phyloP scores from a whole-genome alignment of 2,329 filamentous ascomycete genomes.

The Teratosphaeria destructans region DNA sequence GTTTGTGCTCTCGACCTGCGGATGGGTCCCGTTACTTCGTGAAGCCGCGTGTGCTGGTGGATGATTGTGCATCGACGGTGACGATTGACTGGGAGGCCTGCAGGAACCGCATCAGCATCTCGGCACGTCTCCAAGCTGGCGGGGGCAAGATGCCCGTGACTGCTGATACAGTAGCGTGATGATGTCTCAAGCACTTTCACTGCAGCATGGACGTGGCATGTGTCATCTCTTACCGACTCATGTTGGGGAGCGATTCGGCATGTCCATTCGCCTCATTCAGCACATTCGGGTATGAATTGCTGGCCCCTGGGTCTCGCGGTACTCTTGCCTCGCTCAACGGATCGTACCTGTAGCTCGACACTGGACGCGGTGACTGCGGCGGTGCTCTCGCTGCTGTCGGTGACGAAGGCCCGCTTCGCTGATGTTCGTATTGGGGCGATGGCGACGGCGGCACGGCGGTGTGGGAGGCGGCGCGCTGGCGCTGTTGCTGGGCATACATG shows the following conservation, averaged over 20 bases:
- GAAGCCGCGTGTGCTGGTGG: slow-evolving; percentile 16
- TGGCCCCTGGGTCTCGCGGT: slow-evolving; percentile 15
- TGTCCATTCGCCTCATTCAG: slow-evolving; percentile 17
- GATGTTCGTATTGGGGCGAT: slow-evolving; percentile 16
- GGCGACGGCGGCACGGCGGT: slow-evolving; percentile 17
- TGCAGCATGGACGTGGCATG: not conserved
- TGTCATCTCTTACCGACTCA: slow-evolving; percentile 8
- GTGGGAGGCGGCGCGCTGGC: slow-evolving; percentile 20
- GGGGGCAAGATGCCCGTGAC: not conserved
- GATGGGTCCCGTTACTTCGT: slow-evolving; percentile 19
- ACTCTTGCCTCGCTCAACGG: slow-evolving; percentile 37
- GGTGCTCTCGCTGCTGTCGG: slow-evolving; percentile 23
- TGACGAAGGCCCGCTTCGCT: slow-evolving; percentile 27
- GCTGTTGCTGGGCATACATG: slow-evolving; percentile 11
- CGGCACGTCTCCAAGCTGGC: not conserved
- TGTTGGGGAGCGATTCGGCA: slow-evolving; percentile 8
- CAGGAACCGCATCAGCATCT: not conserved
- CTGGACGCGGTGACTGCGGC: slow-evolving; percentile 29
- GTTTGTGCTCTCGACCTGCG: slow-evolving; percentile 16
- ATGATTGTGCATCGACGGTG: slow-evolving; percentile 19
- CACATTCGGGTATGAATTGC: slow-evolving; percentile 9
- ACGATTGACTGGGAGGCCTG: slow-evolving; percentile 14
- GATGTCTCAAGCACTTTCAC: not conserved
- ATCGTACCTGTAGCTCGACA: slow-evolving; percentile 38
- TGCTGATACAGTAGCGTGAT: not conserved